Evolutionary conservation across 1,139 yeast species (phyloP), one percentile per base, ranked within the genome.

Genomic region (Geotrichum armillariae): DNA sequence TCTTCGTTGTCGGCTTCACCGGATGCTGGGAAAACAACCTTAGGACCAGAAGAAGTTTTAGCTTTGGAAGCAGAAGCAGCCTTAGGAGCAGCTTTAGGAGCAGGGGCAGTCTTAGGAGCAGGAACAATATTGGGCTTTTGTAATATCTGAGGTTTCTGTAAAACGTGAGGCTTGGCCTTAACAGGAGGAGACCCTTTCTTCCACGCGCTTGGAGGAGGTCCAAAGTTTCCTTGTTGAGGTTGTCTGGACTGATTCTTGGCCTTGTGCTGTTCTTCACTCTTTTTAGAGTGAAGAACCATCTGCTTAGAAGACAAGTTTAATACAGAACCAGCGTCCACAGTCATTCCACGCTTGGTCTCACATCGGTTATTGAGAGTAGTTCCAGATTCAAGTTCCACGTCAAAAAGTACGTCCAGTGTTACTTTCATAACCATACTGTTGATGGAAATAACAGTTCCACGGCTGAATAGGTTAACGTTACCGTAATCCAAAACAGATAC

Each of bases 371-470:
- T 86, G 71, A 93, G 75, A 29, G 77, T 82, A 62, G 82, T 85
- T 58, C 97, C 98, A 50, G 94, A 85, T 55, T 89, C 76, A 57
- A 93, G 75, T 44, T 91, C 88, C 49, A 76, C 71, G 64, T 94
- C 99, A 73, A 93, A 94, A 38, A 93, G 69, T 46, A 94, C 83
- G 56, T 86, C 91, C 56, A 87, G 70, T 0, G 79, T 73, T 11
- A 77, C 67, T 46, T 64, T 67, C 35, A 80, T 73, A 1, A 88
- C 88, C 49, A 77, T 68, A 27, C 89, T 80, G 41, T 80, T 79
- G 57, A 87, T 82, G 4, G 93, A 90, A 48, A 87, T 85, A 50
- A 93, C 95, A 1, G 97, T 90, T 65, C 99, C 99, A 61, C 87
- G 85, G 20, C 90, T 78, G 63, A 85, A 88, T 52, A 83, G 71